phyloP scores from a whole-genome alignment of 2,329 filamentous ascomycete genomes.

The Claviceps monticola region DNA sequence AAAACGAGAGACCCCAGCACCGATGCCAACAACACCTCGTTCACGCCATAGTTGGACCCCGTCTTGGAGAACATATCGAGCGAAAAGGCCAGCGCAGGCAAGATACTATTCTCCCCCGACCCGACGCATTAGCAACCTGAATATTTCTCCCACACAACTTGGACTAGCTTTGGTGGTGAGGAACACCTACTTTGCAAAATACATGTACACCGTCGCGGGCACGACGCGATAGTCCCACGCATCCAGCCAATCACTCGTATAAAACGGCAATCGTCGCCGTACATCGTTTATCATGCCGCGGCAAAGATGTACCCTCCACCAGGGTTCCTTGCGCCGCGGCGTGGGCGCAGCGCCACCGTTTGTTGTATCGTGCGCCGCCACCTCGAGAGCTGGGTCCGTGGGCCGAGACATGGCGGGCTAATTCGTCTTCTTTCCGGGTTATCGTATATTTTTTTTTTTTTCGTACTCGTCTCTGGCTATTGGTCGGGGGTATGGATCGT shows the following conservation, averaged over 20 bases:
- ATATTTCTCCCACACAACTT: too few relatives aligned
- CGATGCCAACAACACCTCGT: conserved; percentile 77
- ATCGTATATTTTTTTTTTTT: too few relatives aligned
- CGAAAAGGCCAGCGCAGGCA: conserved; percentile 78
- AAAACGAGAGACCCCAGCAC: conserved; percentile 76
- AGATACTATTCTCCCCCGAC: conserved; percentile 41
- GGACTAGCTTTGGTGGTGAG: too few relatives aligned
- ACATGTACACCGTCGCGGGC: conserved; percentile 83
- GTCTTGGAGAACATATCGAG: conserved; percentile 91
- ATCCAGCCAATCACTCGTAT: conserved; percentile 70
- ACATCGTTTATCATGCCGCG: conserved; percentile 71
- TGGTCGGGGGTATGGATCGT: too few relatives aligned
- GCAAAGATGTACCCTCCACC: conserved; percentile 67
- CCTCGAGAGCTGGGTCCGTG: neutral
- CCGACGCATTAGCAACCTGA: neutral
- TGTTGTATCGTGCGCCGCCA: neutral
- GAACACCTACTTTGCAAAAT: conserved; percentile 67
- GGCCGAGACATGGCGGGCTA: neutral
- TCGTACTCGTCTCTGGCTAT: too few relatives aligned
- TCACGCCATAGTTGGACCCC: conserved; percentile 71
- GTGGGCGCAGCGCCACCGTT: neutral
- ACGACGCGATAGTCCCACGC: conserved; percentile 85
- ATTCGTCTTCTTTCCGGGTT: neutral
- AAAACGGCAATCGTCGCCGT: conserved; percentile 60
- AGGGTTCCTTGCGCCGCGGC: conserved; percentile 20